Evolutionary conservation across 805 yeast genomes (phyloP), one percentile per base, ranked within the genome.

Genomic region (Candida michaelii): DNA sequence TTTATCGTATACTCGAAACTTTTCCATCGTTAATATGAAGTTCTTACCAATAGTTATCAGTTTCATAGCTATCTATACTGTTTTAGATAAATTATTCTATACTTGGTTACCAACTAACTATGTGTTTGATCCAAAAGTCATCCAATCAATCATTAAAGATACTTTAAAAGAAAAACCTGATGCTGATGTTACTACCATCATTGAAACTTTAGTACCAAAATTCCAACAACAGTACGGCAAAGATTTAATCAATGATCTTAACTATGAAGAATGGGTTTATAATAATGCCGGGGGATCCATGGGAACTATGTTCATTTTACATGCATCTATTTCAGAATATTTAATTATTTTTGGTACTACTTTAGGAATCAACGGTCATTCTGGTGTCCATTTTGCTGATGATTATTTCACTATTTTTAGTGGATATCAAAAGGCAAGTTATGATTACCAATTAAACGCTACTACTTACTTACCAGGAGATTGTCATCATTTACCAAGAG

Each of bases 251-350:
- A 87, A 87, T 65, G 81, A 80, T 50, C 73, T 84, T 51, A 79
- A 82, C 60, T 71, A 73, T 39, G 85, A 85, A 40, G 91, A 90
- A 51, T 93, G 98, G 98, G 85, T 93, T 39, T 91, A 82, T 78
- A 93, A 93, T 76, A 89, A 88, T 56, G 99, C 99, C 3, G 99
- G 99, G 42, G 96, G 96, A 53, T 98, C 99, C 40, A 93, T 93
- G 99, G 93, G 95, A 17, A 81, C 89, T 42, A 91, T 93, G 98
- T 77, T 88, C 54, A 88, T 93, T 47, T 73, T 91, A 51, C 99
- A 93, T 63, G 97, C 98, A 9, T 93, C 98, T 7, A 73, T 93
- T 54, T 74, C 93, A 5, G 99, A 93, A 67, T 93, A 93, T 61
- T 67, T 93, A 61, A 93, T 93, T 58, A 77, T 93, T 61, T 93